These are phyloP conservation scores for Cubamyces lactineus DNA, from an alignment of 768 basidiomycete genomes.

Conservation along the genomic window DNA sequence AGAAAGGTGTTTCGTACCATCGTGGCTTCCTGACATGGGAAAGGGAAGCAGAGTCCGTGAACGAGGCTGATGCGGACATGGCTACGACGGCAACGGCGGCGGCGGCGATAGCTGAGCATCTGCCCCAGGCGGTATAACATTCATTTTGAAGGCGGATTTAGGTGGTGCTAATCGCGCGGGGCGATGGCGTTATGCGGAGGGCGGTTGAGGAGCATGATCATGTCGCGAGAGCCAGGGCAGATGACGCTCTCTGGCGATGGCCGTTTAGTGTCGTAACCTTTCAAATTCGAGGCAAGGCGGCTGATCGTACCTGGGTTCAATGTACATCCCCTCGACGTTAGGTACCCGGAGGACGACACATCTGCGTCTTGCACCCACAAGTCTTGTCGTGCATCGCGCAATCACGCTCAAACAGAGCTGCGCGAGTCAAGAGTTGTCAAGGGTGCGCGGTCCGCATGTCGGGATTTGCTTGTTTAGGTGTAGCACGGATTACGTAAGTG, in stretches of 20 bases:
- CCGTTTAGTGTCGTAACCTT: background rate
- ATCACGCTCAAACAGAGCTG: no score
- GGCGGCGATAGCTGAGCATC: background rate
- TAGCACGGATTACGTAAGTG: no score
- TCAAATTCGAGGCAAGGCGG: background rate
- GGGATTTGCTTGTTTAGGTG: no score
- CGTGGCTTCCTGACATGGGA: slow-evolving; percentile 13
- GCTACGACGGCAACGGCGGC: slow-evolving; percentile 1
- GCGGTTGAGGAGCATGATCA: background rate
- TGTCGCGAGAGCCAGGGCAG: slow-evolving; percentile 1
- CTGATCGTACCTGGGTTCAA: background rate
- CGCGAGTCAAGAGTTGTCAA: no score
- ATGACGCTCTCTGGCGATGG: background rate
- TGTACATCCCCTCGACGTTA: background rate
- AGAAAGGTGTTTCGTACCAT: background rate
- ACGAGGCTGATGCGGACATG: slow-evolving; percentile 10
- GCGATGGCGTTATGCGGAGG: slow-evolving; percentile 15
- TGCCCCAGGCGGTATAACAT: background rate
- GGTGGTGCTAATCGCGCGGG: slow-evolving; percentile 9
- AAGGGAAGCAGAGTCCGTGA: slow-evolving; percentile 9
- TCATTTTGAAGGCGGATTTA: slow-evolving; percentile 6
- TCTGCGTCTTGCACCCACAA: background rate
- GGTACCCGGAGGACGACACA: background rate
- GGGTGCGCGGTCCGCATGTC: no score
- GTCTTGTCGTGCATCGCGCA: no score